Conservation (phyloP, 805 yeast genomes). For the Candida morakotiae region DNA sequence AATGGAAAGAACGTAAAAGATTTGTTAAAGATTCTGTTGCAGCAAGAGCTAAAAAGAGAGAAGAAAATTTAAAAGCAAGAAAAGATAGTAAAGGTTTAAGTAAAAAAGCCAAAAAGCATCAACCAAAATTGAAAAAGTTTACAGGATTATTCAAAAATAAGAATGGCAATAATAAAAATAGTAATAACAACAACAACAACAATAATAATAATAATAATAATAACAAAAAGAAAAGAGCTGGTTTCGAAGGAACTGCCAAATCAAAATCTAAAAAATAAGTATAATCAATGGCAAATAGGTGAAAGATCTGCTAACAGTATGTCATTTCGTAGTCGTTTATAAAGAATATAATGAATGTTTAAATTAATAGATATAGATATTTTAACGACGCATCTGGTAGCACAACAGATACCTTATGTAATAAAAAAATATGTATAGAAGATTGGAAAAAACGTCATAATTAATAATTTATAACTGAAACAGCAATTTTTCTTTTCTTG, state of each 20-base stretch:
- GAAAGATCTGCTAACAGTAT: neutral
- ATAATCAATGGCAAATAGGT: neutral
- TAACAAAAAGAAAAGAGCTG: constrained; percentile 58
- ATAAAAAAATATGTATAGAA: too few relatives aligned
- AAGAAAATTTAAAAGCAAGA: constrained; percentile 82
- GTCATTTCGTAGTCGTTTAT: neutral
- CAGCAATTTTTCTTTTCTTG: too few relatives aligned
- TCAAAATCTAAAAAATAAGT: constrained; percentile 29
- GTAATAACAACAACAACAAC: neutral
- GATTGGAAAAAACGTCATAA: too few relatives aligned
- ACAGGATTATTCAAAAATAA: constrained; percentile 49
- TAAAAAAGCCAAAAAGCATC: constrained; percentile 62
- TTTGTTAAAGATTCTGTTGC: constrained; percentile 70
- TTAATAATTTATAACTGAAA: too few relatives aligned
- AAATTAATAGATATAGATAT: too few relatives aligned
- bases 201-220: constrained; percentile 3
- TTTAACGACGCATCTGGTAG: too few relatives aligned
- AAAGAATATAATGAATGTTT: too few relatives aligned
- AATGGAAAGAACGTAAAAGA: constrained; percentile 89
- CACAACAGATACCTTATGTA: too few relatives aligned
- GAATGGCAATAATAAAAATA: neutral
- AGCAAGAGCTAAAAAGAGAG: constrained; percentile 81
- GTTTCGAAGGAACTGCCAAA: constrained; percentile 76
- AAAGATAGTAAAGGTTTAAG: constrained; percentile 72
- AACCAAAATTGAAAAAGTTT: constrained; percentile 64